Conservation (phyloP, 2,329 filamentous ascomycete species). For the Uncinocarpus reesii region DNA sequence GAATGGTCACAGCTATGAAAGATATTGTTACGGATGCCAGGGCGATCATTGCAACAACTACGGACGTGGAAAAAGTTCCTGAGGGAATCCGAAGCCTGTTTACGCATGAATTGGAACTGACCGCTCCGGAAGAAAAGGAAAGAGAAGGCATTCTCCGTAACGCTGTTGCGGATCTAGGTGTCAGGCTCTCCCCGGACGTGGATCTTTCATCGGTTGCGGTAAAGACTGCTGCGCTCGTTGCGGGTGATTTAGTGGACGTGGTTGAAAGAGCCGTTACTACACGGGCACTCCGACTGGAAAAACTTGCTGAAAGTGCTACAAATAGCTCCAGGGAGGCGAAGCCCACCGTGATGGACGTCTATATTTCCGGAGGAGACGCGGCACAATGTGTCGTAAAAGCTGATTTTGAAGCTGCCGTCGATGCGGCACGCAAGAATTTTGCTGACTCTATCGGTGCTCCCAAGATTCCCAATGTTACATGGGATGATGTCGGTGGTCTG, state of each 20-base stretch:
- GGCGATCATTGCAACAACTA: conserved; percentile 85
- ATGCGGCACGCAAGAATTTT: conserved; percentile 94
- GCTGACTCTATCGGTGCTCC: conserved; percentile 94
- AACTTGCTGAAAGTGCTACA: conserved; percentile 43
- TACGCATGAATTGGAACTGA: conserved; percentile 90
- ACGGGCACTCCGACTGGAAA: conserved; percentile 62
- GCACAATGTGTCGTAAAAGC: conserved; percentile 67
- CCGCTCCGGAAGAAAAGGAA: conserved; percentile 82
- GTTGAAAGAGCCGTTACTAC: conserved; percentile 80
- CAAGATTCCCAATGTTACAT: conserved; percentile 97
- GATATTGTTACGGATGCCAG: conserved; percentile 70
- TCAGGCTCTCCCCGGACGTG: conserved; percentile 71
- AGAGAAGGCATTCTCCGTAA: conserved; percentile 75
- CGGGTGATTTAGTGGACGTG: conserved; percentile 87
- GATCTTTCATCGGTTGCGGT: conserved; percentile 77
- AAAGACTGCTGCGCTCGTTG: conserved; percentile 91
- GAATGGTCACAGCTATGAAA: conserved; percentile 75
- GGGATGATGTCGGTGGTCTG: conserved; percentile 98
- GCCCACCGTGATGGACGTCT: conserved; percentile 69
- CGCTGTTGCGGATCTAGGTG: conserved; percentile 63
- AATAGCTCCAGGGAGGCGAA: conserved; percentile 23
- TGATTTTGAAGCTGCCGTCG: conserved; percentile 88
- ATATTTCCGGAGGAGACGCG: conserved; percentile 71
- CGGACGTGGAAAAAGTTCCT: conserved; percentile 86
- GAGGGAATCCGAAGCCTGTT: conserved; percentile 84